phyloP scores from a whole-genome alignment of 352 stramenopile species.

The Pythium pectinolyticum region DNA sequence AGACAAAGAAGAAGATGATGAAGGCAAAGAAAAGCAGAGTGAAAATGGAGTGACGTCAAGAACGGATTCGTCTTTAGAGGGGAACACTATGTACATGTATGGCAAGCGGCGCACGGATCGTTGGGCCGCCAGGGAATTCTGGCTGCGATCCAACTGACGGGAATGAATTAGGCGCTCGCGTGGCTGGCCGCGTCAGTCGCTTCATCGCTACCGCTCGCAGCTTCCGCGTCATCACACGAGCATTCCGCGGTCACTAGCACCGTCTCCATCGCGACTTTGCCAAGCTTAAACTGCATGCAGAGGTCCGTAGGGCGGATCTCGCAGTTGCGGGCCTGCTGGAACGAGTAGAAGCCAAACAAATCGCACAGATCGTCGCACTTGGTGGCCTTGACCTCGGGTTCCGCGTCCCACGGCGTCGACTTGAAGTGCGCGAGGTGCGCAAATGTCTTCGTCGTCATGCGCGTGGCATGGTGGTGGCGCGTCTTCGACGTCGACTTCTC shows the following conservation, averaged over 20 bases:
- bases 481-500: background rate
- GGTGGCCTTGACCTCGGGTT: conserved; percentile 39
- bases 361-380: conserved; percentile 68
- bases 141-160: no score
- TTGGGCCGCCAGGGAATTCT: no score
- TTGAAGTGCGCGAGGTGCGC: conserved; percentile 43
- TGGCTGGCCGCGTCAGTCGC: conserved; percentile 9
- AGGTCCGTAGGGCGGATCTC: conserved; percentile 48
- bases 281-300: conserved; percentile 61
- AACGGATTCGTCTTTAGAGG: no score
- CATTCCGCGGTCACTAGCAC: conserved; percentile 65
- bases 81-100: no score
- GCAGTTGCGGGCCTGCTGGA: conserved; percentile 64
- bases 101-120: no score
- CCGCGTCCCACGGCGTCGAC: conserved; percentile 63
- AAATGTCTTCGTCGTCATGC: conserved; percentile 20
- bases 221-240: conserved; percentile 28
- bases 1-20: no score
- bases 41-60: no score
- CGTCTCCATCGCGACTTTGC: conserved; percentile 41
- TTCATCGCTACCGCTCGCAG: conserved; percentile 8
- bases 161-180: background rate
- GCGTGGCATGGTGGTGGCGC: background rate
- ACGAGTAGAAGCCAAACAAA: conserved; percentile 57
- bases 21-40: no score